A percentile compares a stretch with the other conserved stretches of the same genome.
These are phyloP conservation scores for Apiotrichum domesticum DNA, from an alignment of 1,284 basidiomycete species.

Conservation along the genomic window DNA sequence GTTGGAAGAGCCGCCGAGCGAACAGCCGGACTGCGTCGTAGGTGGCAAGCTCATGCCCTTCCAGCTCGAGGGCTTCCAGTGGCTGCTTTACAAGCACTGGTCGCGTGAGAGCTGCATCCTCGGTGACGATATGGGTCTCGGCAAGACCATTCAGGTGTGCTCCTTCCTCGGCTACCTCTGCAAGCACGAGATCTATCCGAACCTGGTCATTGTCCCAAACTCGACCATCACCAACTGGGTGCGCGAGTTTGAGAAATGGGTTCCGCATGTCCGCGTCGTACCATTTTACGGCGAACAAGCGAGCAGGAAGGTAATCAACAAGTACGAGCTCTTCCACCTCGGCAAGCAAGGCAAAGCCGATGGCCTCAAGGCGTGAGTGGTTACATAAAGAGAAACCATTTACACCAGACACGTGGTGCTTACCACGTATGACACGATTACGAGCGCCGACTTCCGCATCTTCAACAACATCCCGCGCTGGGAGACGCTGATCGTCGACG, in stretches of 20 bases:
- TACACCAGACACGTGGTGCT: conserved; percentile 63
- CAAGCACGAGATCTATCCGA: conserved; percentile 59
- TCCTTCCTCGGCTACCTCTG: conserved; percentile 77
- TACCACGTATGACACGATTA: conserved; percentile 79
- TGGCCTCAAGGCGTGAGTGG: conserved; percentile 44
- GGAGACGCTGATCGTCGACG: conserved; percentile 88
- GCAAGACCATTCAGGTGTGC: conserved; percentile 70
- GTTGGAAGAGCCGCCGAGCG: conserved; percentile 28
- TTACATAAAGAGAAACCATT: not conserved
- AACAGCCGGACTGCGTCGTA: conserved; percentile 48
- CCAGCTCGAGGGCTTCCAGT: conserved; percentile 86
- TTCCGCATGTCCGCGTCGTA: conserved; percentile 53
- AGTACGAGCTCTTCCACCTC: conserved; percentile 72
- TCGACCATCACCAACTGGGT: conserved; percentile 53
- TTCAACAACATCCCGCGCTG: conserved; percentile 79
- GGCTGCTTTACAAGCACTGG: conserved; percentile 87
- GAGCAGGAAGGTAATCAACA: conserved; percentile 66
- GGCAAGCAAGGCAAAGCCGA: conserved; percentile 32
- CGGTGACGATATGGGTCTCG: conserved; percentile 95
- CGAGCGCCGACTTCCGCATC: conserved; percentile 64
- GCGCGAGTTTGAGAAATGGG: conserved; percentile 86
- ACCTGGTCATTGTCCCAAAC: conserved; percentile 87
- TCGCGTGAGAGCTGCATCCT: conserved; percentile 80
- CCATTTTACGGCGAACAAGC: conserved; percentile 54
- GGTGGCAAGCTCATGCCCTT: conserved; percentile 67